Evolutionary conservation across 2,329 filamentous ascomycete species (phyloP).

Genomic region (Fusarium veterinarium): DNA sequence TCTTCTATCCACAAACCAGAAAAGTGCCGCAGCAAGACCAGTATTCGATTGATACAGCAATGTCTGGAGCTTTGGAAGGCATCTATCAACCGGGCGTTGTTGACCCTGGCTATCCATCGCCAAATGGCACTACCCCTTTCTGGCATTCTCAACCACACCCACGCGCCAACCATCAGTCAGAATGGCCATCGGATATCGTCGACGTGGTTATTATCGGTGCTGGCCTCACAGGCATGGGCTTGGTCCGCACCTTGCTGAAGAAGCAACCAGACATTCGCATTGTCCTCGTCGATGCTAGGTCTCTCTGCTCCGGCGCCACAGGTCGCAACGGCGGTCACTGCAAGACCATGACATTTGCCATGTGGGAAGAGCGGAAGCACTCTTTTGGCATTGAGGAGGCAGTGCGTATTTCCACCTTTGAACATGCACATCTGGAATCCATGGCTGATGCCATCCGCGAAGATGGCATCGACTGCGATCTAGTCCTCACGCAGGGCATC

Average conservation of each 20-base stretch:
- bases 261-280: conserved; percentile 40
- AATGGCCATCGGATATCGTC: conserved; percentile 10
- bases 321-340: conserved; percentile 53
- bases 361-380: conserved; percentile 15
- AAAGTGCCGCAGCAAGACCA: no score
- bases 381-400: conserved; percentile 43
- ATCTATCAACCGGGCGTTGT: conserved; percentile 18
- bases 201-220: conserved; percentile 42
- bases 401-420: conserved; percentile 37
- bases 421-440: conserved; percentile 38
- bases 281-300: conserved; percentile 51
- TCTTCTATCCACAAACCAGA: no score
- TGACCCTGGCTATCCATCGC: conserved; percentile 41
- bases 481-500: conserved; percentile 4
- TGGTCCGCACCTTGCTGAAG: conserved; percentile 32
- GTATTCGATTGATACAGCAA: neutral
- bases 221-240: conserved; percentile 31
- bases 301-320: conserved; percentile 50
- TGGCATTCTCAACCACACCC: conserved; percentile 50
- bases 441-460: conserved; percentile 31
- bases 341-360: conserved; percentile 31
- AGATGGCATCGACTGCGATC: conserved; percentile 37
- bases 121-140: conserved; percentile 48
- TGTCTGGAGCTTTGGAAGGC: conserved; percentile 22
- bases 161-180: conserved; percentile 45